A percentile compares a stretch with the other conserved stretches of the same genome.
Evolutionary conservation across 176 grass and related monocot genomes (phyloP).

Genomic region (Puccinellia tenuiflora): DNA sequence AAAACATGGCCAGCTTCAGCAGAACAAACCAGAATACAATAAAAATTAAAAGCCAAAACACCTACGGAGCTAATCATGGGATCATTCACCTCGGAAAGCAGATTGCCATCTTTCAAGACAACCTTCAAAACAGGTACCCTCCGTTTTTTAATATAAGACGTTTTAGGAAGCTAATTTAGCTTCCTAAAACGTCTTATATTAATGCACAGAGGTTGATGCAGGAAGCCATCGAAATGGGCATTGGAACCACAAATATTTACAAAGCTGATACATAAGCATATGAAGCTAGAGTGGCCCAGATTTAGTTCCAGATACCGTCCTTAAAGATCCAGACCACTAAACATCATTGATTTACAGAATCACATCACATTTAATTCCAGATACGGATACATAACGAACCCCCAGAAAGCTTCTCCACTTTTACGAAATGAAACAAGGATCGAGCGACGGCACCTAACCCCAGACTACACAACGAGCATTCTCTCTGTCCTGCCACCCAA

Average conservation of each 20-base stretch:
- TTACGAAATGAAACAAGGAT: neutral
- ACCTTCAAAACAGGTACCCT: neutral
- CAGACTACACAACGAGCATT: neutral
- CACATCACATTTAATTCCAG: no score
- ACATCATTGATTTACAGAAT: no score
- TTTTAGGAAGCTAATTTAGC: no score
- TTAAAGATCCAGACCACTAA: no score
- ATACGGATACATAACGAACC: no score
- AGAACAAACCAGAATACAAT: neutral
- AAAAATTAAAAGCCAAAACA: neutral
- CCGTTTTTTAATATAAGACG: no score
- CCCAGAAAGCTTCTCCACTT: neutral
- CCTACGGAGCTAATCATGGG: neutral
- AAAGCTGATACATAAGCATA: neutral
- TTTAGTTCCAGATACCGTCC: neutral
- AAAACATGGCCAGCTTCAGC: neutral
- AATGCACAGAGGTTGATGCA: no score
- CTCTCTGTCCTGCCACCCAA: neutral
- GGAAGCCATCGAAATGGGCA: no score
- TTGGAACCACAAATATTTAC: no score
- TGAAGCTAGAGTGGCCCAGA: neutral
- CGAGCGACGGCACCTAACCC: neutral
- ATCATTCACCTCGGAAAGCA: neutral
- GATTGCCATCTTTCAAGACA: neutral
- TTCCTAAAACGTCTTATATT: no score